phyloP scores from a whole-genome alignment of 2,329 filamentous ascomycete genomes.

The Pseudocercospora fijiensis region DNA sequence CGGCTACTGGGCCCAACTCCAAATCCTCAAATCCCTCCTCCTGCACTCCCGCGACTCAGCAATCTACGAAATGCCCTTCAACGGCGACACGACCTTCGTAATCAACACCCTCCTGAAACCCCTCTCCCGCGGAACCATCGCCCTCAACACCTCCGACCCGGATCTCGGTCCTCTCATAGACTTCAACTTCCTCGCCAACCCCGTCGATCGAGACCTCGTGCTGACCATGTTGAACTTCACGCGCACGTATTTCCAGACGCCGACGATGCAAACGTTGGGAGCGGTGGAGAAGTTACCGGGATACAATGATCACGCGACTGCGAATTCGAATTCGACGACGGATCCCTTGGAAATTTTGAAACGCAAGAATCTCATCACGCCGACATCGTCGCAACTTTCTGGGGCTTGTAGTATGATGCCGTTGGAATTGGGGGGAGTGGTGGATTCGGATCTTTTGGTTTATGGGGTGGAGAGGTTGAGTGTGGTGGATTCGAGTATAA shows the following conservation, averaged over 20 bases:
- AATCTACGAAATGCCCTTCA: conserved; percentile 26
- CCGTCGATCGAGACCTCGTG: conserved; percentile 40
- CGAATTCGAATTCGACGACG: neutral
- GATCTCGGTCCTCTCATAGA: conserved; percentile 36
- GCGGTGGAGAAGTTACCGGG: conserved; percentile 38
- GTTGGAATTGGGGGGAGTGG: conserved; percentile 31
- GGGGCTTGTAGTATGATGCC: conserved; percentile 22
- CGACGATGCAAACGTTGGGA: conserved; percentile 35
- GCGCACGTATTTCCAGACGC: conserved; percentile 37
- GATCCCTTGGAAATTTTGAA: neutral
- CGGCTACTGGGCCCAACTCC: conserved; percentile 10
- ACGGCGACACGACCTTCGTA: conserved; percentile 7
- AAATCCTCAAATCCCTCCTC: conserved; percentile 16
- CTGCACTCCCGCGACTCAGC: conserved; percentile 15
- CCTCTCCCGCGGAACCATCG: conserved; percentile 42
- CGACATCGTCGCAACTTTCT: neutral
- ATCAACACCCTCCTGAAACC: conserved; percentile 38
- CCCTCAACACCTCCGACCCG: conserved; percentile 40
- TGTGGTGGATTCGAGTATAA: conserved; percentile 39
- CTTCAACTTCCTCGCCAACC: conserved; percentile 40
- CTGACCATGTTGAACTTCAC: conserved; percentile 40
- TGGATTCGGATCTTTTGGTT: conserved; percentile 32
- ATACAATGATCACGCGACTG: conserved; percentile 15
- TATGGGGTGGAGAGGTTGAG: conserved; percentile 33
- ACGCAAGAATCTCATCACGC: neutral